Base-by-base conservation (phyloP, 2,329 filamentous ascomycete species). In the Colletotrichum scovillei region DNA sequence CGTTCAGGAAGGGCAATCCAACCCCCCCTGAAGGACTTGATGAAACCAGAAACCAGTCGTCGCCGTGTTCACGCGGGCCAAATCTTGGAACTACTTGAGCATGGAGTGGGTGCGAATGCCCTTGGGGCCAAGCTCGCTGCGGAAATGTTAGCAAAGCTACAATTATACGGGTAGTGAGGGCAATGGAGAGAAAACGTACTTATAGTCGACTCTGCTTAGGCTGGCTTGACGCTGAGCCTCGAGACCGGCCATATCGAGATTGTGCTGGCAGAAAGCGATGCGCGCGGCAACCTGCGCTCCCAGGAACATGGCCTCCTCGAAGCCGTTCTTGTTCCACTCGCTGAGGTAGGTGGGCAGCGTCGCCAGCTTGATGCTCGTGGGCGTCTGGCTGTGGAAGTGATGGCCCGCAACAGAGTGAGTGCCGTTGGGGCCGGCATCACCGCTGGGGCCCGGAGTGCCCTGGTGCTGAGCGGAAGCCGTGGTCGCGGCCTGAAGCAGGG, bases 401-500 rank as follows among this genome's bases (percentile, higher is more conserved):
- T 88, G 86, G 26, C 81, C 79, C 42, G 42, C 42, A 22, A 49
- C 42, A 56, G 81, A 78, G 4, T 82, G 82, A 1, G 70, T 74
- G 28, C 80, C 82, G 62, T 78, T 82, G 28, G 42, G 19, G 11
- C 42, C 60, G 4, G 78, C 79, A 30, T 83, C 82, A 38, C 84
- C 87, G 19, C 84, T 87, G 7, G 84, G 80, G 46, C 80, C 79
- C 0, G 83, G 83, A 5, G 83, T 84, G 24, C 82, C 84, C 67
- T 67, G 72, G 16, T 72, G 52, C 67, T 72, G 67, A 14, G 72
- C 68, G 59, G 90, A 90, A 2, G 92, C 92, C 3, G 93, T 95
- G 0, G 96, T 98, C 1, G 97, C 97, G 5, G 96, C 96, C 73
- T 97, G 93, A 5, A 98, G 90, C 4, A 98, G 92, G 16, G 96